Evolutionary conservation across 73 alveolate genomes (phyloP), one percentile per base, ranked within the genome.

Genomic region (Tetrahymena borealis): DNA sequence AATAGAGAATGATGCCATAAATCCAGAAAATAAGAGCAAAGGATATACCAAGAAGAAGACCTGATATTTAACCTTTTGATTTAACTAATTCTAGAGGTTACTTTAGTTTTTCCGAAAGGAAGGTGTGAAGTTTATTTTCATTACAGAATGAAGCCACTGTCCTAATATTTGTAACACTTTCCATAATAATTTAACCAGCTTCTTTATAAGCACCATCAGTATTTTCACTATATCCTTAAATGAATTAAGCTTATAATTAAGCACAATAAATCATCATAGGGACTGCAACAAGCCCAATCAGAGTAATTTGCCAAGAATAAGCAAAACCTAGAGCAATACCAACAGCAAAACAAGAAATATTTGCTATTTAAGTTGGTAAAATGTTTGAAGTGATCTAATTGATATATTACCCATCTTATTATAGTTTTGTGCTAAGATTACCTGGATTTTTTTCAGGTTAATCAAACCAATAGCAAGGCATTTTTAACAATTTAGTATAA

Each of bases 131-230:
- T 33, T 78, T 78, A 11, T 97, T 38, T 91, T 98, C 99, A 38
- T 96, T 90, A 31, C 97, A 97, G 94, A 96, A 97, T 38, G 98
- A 40, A 38, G 95, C 95, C 37, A 97, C 95, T 8, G 99, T 98
- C 93, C 97, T 95, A 90, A 95, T 94, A 91, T 97, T 97, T 35
- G 93, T 60, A 20, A 97, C 98, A 10, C 96, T 77, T 91, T 97
- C 99, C 78, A 97, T 92, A 90, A 96, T 98, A 1, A 95, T 32
- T 18, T 94, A 91, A 94, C 95, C 91, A 15, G 99, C 99, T 32
- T 93, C 96, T 90, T 97, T 94, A 38, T 97, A 94, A 13, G 97
- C 96, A 9, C 36, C 85, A 78, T 77, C 94, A n/a, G 91, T 12
- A 3, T 35, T 28, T 39, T 78, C 91, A n/a, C 94, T 35, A 60